Evolutionary conservation across 495 filamentous ascomycete genomes (phyloP), one percentile per base, ranked within the genome.

Genomic region (Apodospora peruviana): DNA sequence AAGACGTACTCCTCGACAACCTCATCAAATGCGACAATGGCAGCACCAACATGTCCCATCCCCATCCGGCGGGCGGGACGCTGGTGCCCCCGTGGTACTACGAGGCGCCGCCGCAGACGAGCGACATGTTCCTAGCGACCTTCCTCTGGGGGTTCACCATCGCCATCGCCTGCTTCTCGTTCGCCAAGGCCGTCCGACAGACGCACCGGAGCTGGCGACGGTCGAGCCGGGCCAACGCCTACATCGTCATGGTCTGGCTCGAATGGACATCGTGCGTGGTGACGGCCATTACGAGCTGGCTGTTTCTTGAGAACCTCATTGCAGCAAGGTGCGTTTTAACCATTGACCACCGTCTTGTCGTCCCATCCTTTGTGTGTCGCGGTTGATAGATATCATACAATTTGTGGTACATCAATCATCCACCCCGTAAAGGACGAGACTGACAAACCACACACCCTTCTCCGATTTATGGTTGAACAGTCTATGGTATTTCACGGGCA

Each of bases 191-290:
- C 3, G 29, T 53, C 23, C 37, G 50, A n/a, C 65, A 68, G 45
- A 59, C 60, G 10, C 41, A 47, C 22, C 41, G 48, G n/a, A 50
- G 27, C 19, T 61, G 57, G 50, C 16, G 35, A 7, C 47, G 61
- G 8, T 42, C 23, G 11, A 44, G 43, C 9, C 25, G 39, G 18
- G 8, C 45, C 11, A 58, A 43, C 21, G 47, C 46, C 0, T 69
- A 69, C 42, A 57, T 69, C 5, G 24, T 56, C 25, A 61, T 69
- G 64, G 21, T 69, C 1, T 69, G 64, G 66, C 27, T 51, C 7
- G 64, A 50, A 38, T 50, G 53, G 41, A 5, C 35, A 3, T 19
- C 48, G 11, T 54, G 51, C 35, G 29, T 64, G 3, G 32, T 39
- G 24, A 39, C 58, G 2, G 25, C 59, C 9, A 20, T 53, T 32